phyloP scores from a whole-genome alignment of 176 grass and related monocot species.

The Eremochloa ophiuroides region DNA sequence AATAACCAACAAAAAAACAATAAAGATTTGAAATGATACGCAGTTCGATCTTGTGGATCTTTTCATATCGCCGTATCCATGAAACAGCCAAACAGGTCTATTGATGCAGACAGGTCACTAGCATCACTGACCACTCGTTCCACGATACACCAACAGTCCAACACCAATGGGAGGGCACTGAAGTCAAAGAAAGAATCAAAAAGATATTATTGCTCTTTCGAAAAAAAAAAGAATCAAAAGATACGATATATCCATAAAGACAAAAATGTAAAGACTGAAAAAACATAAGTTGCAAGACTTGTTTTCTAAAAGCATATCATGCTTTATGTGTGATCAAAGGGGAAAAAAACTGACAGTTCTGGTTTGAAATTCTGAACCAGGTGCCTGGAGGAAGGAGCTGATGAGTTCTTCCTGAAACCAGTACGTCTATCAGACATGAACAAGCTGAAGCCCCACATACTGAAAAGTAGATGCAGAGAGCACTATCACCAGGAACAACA shows the following conservation, averaged over 20 bases:
- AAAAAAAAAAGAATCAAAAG: conserved; percentile 13
- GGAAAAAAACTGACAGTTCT: background rate
- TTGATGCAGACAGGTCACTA: conserved; percentile 21
- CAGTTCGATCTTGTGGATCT: conserved; percentile 30
- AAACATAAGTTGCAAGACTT: background rate
- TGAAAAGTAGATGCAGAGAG: conserved; percentile 68
- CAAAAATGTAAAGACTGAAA: background rate
- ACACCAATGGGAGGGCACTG: background rate
- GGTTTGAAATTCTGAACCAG: conserved; percentile 37
- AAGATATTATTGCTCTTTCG: conserved; percentile 6
- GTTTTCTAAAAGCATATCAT: background rate
- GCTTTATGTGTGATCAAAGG: background rate
- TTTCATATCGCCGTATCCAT: conserved; percentile 13
- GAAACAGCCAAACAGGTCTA: conserved; percentile 28
- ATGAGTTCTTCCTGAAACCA: conserved; percentile 92
- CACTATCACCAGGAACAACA: conserved; percentile 41
- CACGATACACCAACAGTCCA: background rate
- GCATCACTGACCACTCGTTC: background rate
- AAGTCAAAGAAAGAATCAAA: conserved; percentile 5
- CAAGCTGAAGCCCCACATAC: conserved; percentile 79
- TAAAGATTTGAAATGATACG: conserved; percentile 38
- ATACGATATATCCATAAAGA: background rate
- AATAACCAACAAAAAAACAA: background rate
- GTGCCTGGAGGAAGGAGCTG: conserved; percentile 95
- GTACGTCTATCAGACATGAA: conserved; percentile 89